Percentiles rank a stretch among this genome's conserved stretches.
phyloP scores from a whole-genome alignment of 176 grass and related monocot species.

The Aegilops sharonensis region DNA sequence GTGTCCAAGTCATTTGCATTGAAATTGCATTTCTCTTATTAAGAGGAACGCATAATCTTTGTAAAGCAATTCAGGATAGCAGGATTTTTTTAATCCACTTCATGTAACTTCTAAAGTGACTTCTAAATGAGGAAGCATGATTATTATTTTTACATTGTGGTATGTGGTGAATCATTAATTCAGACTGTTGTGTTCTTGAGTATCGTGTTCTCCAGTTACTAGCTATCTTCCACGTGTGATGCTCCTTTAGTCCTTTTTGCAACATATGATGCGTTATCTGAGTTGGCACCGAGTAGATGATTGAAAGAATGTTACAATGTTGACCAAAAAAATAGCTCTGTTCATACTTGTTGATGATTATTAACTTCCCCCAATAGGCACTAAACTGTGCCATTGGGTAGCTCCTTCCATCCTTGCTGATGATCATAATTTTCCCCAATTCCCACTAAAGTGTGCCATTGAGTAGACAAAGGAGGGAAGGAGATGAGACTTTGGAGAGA shows the following conservation, averaged over 20 bases:
- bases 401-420: neutral
- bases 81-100: neutral
- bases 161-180: neutral
- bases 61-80: neutral
- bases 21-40: neutral
- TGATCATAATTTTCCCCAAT: neutral
- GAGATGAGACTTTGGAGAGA: neutral
- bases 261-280: neutral
- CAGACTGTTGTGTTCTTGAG: neutral
- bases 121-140: neutral
- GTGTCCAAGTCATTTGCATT: neutral
- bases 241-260: neutral
- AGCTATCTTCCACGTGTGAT: neutral
- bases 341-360: neutral
- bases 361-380: neutral
- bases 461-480: neutral
- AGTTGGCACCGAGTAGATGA: neutral
- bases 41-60: neutral
- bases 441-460: neutral
- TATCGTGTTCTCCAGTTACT: neutral
- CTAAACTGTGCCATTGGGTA: neutral
- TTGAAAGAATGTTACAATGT: neutral
- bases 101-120: too few species aligned
- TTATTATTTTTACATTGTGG: neutral
- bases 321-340: neutral